A percentile compares a stretch with the other conserved stretches of the same genome.
Evolutionary conservation across 2,329 filamentous ascomycete species (phyloP).

Genomic region (Ambrosiella beaveri): DNA sequence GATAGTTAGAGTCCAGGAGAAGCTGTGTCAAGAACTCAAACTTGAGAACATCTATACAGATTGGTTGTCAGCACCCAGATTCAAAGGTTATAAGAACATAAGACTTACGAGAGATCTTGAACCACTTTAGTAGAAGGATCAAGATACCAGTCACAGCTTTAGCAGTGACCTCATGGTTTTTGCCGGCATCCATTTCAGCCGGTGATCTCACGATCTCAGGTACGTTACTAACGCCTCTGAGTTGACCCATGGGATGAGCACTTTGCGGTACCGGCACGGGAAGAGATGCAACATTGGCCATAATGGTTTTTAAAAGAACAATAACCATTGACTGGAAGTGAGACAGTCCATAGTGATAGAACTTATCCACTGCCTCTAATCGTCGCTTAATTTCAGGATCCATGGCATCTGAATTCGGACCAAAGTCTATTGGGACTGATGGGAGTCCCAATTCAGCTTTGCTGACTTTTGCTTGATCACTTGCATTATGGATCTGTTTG

Average conservation of each 20-base stretch:
- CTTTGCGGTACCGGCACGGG: constrained; percentile 11
- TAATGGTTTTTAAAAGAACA: constrained; percentile 73
- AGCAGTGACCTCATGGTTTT: constrained; percentile 70
- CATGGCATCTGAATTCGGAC: constrained; percentile 30
- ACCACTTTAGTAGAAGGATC: constrained; percentile 84
- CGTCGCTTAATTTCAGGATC: constrained; percentile 43
- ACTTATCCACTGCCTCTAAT: constrained; percentile 57
- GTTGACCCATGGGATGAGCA: constrained; percentile 14
- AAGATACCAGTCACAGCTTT: constrained; percentile 87
- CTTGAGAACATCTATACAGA: constrained; percentile 60
- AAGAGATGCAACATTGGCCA: constrained; percentile 75
- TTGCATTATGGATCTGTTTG: constrained; percentile 23
- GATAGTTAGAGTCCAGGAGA: constrained; percentile 83
- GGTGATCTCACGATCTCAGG: constrained; percentile 21
- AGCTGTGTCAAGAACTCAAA: constrained; percentile 93
- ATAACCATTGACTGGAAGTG: constrained; percentile 86
- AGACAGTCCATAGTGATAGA: constrained; percentile 72
- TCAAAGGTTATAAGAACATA: neutral
- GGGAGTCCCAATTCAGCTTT: constrained; percentile 16
- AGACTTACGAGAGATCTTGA: constrained; percentile 74
- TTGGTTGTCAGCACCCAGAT: constrained; percentile 14
- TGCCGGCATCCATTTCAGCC: constrained; percentile 67
- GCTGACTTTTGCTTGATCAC: constrained; percentile 15
- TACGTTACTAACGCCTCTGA: constrained; percentile 28
- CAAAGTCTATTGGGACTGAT: constrained; percentile 21